Base-by-base conservation (phyloP, 441 rosid genomes). In the Manihot esculenta region DNA sequence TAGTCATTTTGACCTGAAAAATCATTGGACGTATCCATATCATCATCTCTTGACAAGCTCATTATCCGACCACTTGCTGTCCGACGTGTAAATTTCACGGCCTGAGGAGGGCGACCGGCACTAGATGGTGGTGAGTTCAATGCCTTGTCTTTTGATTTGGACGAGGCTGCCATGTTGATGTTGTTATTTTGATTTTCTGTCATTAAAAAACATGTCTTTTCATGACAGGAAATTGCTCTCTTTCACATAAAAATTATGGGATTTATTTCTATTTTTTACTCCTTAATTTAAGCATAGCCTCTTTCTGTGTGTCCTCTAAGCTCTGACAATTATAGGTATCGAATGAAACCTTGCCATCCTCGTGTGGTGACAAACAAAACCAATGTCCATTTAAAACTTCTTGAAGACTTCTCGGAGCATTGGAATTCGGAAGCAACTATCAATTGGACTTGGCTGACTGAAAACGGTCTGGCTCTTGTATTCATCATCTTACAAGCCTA, bases 1-100 rank as follows among this genome's bases (percentile, higher is more conserved):
- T 91, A 89, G 72, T 89, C 97, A 62, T 81, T 89, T 65, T 84
- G 98, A 44, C 85, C 79, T 11, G 88, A 80, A 62, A 75, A 79
- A 41, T 93, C 97, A 2, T 90, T 87, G 0, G 92, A 74, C 82
- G 86, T 65, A 74, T 91, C 96, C 62, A 92, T 48, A 58, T 92
- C 95, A 17, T 92, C 93, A 65, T 93, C 96, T 18, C 92, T 80
- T 3, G 98, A 88, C 53, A 93, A 75, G 82, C 88, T 91, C 66
- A 85, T 79, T n/a, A 85, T 74, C 62, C 89, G 89, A 48, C 96
- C 92, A 58, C 94, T 91, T 17, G 96, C 85, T 6, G 92, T 89
- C 70, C 88, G 77, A 55, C 91, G 83, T 2, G 87, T 76, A 61
- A 85, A 90, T 71, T 88, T 92, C 14, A 84, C 91, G 0, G 87